Base-by-base conservation (phyloP, 75 land plant species). In the Gnetum montanum region DNA sequence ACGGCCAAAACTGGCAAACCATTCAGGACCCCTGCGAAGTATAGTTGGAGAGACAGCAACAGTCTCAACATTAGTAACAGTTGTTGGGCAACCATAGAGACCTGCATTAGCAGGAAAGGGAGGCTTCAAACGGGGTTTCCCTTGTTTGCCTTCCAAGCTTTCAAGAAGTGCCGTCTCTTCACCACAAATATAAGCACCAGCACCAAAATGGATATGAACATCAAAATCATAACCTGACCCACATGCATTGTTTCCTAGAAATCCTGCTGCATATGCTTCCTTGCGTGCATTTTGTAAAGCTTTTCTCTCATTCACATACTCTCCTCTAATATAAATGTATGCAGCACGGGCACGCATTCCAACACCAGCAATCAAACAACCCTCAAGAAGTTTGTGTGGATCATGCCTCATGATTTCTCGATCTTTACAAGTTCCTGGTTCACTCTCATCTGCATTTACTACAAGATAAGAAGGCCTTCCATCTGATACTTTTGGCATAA, bases 361-460 rank as follows among this genome's bases (percentile, higher is more conserved):
- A 11, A 89, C 95, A 3, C 96, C 96, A n/a, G 96, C 96, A 69
- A 90, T 90, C 59, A 90, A 43, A 72, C 96, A 90, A 0, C 96
- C 96, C 59, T 90, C 96, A 28, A 90, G 69, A 31, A 86, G 76
- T 64, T 90, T 90, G 66, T 90, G 96, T 35, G 92, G 96, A 66
- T 90, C 96, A 61, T 90, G 96, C 18, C 96, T 71, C 88, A 90
- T 90, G 16, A 90, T 90, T 58, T 90, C 92, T 43, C 91, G 71
- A 56, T 90, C 96, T 59, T 90, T 90, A 50, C 96, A 90, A 25
- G 96, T 90, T 2, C 96, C 96, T 23, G 96, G 96, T 73, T 90
- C 92, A 70, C 91, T 86, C 68, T 90, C 96, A 72, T 90, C 96
- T 54, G 96, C 96, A 74, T 90, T 90, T 8, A 90, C 96, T 59